These are phyloP conservation scores for Spinellus fusiger DNA, from an alignment of 192 early-diverging fungal genomes.

Conservation along the genomic window DNA sequence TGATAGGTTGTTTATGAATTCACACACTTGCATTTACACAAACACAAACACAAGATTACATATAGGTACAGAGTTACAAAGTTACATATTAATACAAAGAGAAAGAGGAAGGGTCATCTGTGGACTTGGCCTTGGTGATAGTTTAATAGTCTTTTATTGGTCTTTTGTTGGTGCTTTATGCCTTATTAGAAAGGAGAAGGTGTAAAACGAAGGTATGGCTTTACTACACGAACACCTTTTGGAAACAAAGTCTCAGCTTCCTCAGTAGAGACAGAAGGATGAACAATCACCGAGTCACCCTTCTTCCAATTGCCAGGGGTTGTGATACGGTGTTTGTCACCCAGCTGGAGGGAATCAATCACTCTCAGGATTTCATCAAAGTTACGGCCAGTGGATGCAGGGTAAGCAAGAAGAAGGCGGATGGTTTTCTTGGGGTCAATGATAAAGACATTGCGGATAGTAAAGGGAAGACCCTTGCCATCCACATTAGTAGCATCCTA, in stretches of 20 bases:
- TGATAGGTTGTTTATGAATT: too few species aligned
- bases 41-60: too few species aligned
- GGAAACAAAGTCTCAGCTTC: conserved; percentile 86
- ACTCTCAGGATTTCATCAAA: conserved; percentile 95
- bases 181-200: conserved; percentile 42
- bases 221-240: conserved; percentile 61
- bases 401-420: conserved; percentile 87
- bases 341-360: conserved; percentile 89
- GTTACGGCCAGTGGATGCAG: conserved; percentile 89
- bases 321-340: conserved; percentile 82
- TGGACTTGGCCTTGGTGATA: too few species aligned
- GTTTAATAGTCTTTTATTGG: not conserved
- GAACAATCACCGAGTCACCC: conserved; percentile 88
- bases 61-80: too few species aligned
- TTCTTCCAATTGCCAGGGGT: conserved; percentile 94
- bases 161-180: too few species aligned
- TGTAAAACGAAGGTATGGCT: conserved; percentile 80
- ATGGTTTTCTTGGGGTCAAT: conserved; percentile 90
- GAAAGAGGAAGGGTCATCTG: too few species aligned
- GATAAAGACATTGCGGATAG: conserved; percentile 93
- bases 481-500: conserved; percentile 87
- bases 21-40: too few species aligned
- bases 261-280: conserved; percentile 72
- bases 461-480: conserved; percentile 84
- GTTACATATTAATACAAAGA: not conserved